Evolutionary conservation across 2,329 filamentous ascomycete genomes (phyloP), one percentile per base, ranked within the genome.

Genomic region (Clonostachys byssicola): DNA sequence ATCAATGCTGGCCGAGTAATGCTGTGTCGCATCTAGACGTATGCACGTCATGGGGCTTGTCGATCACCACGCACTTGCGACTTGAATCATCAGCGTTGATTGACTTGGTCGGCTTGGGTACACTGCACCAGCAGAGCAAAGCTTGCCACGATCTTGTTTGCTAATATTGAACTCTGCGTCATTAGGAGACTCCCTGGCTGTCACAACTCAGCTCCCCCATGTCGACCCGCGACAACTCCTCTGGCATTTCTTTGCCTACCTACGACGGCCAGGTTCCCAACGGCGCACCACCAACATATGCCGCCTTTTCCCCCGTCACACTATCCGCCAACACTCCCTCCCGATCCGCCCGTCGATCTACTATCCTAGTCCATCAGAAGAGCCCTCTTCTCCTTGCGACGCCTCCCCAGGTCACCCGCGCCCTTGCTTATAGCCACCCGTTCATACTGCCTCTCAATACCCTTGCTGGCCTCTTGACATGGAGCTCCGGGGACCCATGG

Each of bases 281-380:
- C 48, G 67, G 67, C 54, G 68, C 70, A 33, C 77, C 76, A 44
- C 86, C 90, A 42, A 97, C 92, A 42, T 84, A 88, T 62, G 94
- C 94, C 53, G 81, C 89, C 59, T 99, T 99, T 72, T 94, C 92
- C 6, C 92, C 94, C 34, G 80, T 86, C 18, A 89, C 87, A 18
- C 80, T 92, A 55, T 86, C 83, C 41, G 81, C 86, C 48, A 79
- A 80, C 36, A 78, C 83, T 6, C 75, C 86, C 42, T 75, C 74
- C 47, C 71, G 75, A 49, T 73, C 78, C 34, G 77, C 80, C 41
- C 87, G 92, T 52, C 84, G 89, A 42, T 95, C 90, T 16, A 95
- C 90, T 48, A 92, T 99, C 56, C 83, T 97, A 56, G 92, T 99
- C 17, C 92, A 97, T 67, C 92, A 96, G 66, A 99, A 97, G 70